A percentile compares a stretch with the other conserved stretches of the same genome.
phyloP scores from a whole-genome alignment of 1,139 yeast species.

The Blastobotrys petasosporus region DNA sequence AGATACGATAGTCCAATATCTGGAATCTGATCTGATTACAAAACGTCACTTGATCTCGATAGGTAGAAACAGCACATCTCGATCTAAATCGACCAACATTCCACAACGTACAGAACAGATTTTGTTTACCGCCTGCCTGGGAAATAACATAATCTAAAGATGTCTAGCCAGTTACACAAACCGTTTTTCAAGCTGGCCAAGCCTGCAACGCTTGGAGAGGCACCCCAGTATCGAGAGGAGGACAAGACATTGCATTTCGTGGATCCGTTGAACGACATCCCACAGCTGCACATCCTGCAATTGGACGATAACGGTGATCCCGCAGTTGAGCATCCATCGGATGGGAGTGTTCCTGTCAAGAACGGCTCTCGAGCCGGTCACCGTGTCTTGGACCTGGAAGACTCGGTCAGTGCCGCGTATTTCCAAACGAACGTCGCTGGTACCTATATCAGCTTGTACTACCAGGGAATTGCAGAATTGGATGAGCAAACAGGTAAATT shows the following conservation, averaged over 20 bases:
- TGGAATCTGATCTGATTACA: too few species aligned
- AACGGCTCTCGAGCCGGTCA: constrained; percentile 24
- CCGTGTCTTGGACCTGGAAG: constrained; percentile 24
- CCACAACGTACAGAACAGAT: too few species aligned
- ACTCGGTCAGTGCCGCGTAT: constrained; percentile 28
- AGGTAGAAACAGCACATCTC: too few species aligned
- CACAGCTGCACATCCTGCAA: constrained; percentile 26
- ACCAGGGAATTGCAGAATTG: constrained; percentile 29
- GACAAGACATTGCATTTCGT: constrained; percentile 29
- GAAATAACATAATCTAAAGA: too few species aligned
- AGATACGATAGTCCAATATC: too few species aligned
- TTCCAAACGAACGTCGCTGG: constrained; percentile 25
- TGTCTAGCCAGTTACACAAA: too few species aligned
- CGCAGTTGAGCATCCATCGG: constrained; percentile 14
- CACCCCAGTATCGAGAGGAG: constrained; percentile 25
- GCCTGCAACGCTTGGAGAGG: constrained; percentile 26
- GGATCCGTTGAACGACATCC: constrained; percentile 25
- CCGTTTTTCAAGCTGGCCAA: constrained; percentile 18
- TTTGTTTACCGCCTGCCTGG: too few species aligned
- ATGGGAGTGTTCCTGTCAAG: constrained; percentile 12
- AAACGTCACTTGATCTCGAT: too few species aligned
- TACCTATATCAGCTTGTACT: constrained; percentile 29
- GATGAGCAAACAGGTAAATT: constrained; percentile 32
- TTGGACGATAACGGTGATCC: constrained; percentile 25
- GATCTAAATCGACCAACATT: too few species aligned